A percentile compares a stretch with the other conserved stretches of the same genome.
These are phyloP conservation scores for Epichloe gansuensis DNA, from an alignment of 2,329 filamentous ascomycete genomes.

Conservation along the genomic window DNA sequence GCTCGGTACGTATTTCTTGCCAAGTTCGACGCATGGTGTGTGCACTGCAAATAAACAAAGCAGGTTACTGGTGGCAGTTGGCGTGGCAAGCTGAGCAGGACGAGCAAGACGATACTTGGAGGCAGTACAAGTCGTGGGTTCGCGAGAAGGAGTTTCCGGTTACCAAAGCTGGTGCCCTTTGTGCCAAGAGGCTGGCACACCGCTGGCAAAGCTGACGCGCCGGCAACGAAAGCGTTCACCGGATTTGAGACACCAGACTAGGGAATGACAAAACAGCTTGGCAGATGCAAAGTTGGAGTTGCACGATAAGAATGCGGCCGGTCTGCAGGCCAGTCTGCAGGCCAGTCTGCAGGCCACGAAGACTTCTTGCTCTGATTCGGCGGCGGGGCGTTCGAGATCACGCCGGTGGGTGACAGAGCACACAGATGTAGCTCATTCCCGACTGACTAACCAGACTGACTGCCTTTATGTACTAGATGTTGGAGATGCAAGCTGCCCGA, in stretches of 20 bases:
- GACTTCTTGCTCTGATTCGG: conserved; percentile 1
- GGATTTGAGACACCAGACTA: background rate
- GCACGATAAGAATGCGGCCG: conserved; percentile 1
- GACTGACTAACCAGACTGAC: background rate
- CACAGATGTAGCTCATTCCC: background rate
- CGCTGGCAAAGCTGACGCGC: background rate
- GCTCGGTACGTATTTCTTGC: conserved; percentile 1
- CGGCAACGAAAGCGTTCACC: background rate
- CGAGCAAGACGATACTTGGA: background rate
- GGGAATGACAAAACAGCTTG: background rate
- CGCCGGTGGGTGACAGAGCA: background rate
- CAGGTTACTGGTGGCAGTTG: background rate
- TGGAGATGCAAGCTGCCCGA: background rate
- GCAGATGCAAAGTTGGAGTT: background rate
- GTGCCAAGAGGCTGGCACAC: background rate
- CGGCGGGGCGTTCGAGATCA: background rate
- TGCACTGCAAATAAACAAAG: background rate
- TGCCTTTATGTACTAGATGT: background rate
- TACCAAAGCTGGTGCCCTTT: background rate
- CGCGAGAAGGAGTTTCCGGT: background rate
- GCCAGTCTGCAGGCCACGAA: background rate
- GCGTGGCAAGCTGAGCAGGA: background rate
- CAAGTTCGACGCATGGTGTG: conserved; percentile 6
- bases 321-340: conserved; percentile 1
- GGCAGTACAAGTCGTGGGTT: background rate